Evolutionary conservation across 441 rosid genomes (phyloP), one percentile per base, ranked within the genome.

Genomic region (Jatropha multifida): DNA sequence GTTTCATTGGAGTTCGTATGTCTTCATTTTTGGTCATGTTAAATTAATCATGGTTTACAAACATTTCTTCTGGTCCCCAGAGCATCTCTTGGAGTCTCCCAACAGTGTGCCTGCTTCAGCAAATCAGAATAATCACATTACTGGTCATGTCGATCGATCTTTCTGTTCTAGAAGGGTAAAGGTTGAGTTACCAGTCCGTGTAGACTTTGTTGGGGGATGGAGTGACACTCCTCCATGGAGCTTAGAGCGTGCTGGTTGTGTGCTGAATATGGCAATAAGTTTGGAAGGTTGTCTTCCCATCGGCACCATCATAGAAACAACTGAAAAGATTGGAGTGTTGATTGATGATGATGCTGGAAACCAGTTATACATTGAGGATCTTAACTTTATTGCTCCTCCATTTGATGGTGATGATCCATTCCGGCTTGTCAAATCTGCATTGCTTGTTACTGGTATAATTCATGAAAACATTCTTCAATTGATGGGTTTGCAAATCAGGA

Each of bases 211-310:
- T 55, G 98, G 99, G 65, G 98, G 99, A 66, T 95, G 98, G 99
- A 95, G 97, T 76, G 99, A 93, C 73, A 94, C 99, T 79, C 99
- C 98, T 77, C 99, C 98, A 46, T 93, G 99, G 97, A 93, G 98
- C 83, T 81, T 94, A 82, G 98, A 94, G 85, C 97, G 99, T 74
- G 90, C 94, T 65, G 98, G 98, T 23, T 89, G 86, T 72, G 98
- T 95, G 82, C 86, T 93, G 66, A 95, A 93, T 80, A 90, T 95
- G 97, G 96, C 98, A 73, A 83, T 95, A 81, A 85, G 88, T 67
- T 74, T 95, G 79, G 96, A 89, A 78, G 92, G 87, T 76, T 85
- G 89, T 77, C 99, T 88, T 81, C 99, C 98, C n/a, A 87, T 95
- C 56, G 96, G 99, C 76, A 86, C 99, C 59, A 81, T 81, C 73